Base-by-base conservation (phyloP, 2,329 filamentous ascomycete genomes). In the Lasiodiplodia hormozganensis region DNA sequence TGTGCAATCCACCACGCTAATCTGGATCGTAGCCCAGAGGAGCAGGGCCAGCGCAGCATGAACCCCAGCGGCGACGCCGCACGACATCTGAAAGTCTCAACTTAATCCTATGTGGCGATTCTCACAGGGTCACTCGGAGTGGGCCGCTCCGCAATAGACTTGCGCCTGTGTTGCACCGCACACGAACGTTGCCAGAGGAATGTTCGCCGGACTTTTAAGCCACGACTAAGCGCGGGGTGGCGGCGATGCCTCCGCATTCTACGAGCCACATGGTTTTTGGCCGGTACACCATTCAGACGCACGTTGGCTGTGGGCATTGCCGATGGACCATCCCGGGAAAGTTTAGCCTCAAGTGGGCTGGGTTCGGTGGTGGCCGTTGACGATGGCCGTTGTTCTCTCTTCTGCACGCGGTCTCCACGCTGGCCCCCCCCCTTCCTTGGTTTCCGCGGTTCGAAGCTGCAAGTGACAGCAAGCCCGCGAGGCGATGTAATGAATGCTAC, bases 81-180 rank as follows among this genome's bases (percentile, higher is more conserved):
- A 64, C 60, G 38, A 21, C 60, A 52, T 52, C 60, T 18, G 6
- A 31, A 12, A 4, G 60, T 64, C 47, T 64, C 60, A 53, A 52
- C 31, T 28, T n/a, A 47, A 5, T 64, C 60, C 60, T 38, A 64
- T 64, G 60, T 64, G 60, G 60, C 60, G 60, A 64, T 49, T 64
- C 60, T 64, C 60, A 52, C 60, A 47, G 36, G 25, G 60, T 64
- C 60, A 64, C 40, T 51, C 25, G 58, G 58, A 14, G 18, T 31
- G 40, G 58, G 10, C 58, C 58, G 40, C 40, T 12, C 58, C 40
- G 58, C 58, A 28, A 52, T 34, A n/a, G 28, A 38, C 60, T 28
- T 64, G 60, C 43, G 28, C 40, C 25, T 14, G 43, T 47, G 60
- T 64, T 47, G 31, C 47, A 64, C 60, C 16, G 47, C 47, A 38